A percentile compares a stretch with the other conserved stretches of the same genome.
Evolutionary conservation across 371 early-diverging fungal genomes (phyloP).

Genomic region (Coemansia sp.): DNA sequence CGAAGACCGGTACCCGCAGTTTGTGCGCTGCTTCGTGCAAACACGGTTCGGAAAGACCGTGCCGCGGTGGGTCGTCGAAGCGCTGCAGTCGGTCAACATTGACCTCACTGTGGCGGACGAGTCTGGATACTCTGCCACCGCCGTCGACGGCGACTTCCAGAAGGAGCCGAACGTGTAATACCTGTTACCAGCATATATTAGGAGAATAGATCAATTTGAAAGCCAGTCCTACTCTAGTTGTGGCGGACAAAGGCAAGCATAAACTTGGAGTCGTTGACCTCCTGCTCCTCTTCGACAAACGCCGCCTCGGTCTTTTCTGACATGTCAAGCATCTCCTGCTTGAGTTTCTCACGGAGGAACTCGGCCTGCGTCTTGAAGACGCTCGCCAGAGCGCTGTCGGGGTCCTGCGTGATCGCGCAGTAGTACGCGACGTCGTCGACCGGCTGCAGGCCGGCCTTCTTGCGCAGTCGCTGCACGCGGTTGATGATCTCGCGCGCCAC

Average conservation of each 20-base stretch:
- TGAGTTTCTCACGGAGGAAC: conserved; percentile 70
- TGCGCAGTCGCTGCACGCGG: conserved; percentile 97
- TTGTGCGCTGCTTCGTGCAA: conserved; percentile 75
- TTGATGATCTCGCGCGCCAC: conserved; percentile 97
- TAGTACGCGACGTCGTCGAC: conserved; percentile 86
- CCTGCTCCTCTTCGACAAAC: conserved; percentile 50
- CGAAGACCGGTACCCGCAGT: conserved; percentile 76
- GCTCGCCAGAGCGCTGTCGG: conserved; percentile 62
- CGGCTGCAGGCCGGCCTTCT: conserved; percentile 87
- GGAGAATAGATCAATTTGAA: background rate
- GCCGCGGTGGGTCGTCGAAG: conserved; percentile 87
- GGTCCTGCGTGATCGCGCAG: conserved; percentile 73
- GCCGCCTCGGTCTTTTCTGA: conserved; percentile 15
- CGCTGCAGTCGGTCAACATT: conserved; percentile 75
- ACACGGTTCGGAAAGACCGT: conserved; percentile 70
- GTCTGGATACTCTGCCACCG: conserved; percentile 35
- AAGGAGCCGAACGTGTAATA: conserved; percentile 30
- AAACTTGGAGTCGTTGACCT: conserved; percentile 51
- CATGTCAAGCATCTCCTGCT: conserved; percentile 52
- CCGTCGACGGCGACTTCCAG: conserved; percentile 42
- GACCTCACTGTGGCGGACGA: conserved; percentile 55
- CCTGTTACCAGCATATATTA: background rate
- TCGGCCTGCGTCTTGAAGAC: conserved; percentile 74
- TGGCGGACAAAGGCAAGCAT: conserved; percentile 40
- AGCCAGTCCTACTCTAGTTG: background rate